Percentiles rank a stretch among this genome's conserved stretches.
Conservation (phyloP, 352 stramenopile genomes). For the Pythium biforme region DNA sequence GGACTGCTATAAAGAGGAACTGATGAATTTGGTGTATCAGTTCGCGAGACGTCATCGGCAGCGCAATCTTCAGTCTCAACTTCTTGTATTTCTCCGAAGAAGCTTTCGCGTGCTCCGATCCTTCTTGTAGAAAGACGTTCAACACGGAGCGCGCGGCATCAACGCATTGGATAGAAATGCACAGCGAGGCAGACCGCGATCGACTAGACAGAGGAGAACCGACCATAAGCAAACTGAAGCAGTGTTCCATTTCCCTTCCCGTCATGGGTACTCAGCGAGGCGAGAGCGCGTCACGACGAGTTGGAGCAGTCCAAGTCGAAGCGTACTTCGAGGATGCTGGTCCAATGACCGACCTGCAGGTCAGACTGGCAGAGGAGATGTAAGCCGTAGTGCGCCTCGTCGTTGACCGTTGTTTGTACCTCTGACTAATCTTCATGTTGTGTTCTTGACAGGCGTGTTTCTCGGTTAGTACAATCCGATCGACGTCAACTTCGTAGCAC, state of each 20-base stretch:
- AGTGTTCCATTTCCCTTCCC: slow-evolving; percentile 62
- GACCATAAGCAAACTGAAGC: slow-evolving; percentile 30
- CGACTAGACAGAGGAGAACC: background rate
- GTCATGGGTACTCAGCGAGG: slow-evolving; percentile 26
- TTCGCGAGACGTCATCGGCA: slow-evolving; percentile 28
- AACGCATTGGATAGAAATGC: slow-evolving; percentile 40
- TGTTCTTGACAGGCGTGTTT: slow-evolving; percentile 2
- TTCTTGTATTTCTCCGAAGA: slow-evolving; percentile 71
- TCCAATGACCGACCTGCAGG: slow-evolving; percentile 20
- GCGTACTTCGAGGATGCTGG: slow-evolving; percentile 28
- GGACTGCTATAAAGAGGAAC: background rate
- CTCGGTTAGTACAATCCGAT: background rate
- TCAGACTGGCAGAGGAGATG: slow-evolving; percentile 22
- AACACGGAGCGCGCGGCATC: slow-evolving; percentile 27
- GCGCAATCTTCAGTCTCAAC: slow-evolving; percentile 65
- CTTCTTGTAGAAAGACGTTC: slow-evolving; percentile 38
- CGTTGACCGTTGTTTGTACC: background rate
- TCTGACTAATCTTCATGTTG: too few species aligned
- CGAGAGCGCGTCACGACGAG: background rate
- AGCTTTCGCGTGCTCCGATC: slow-evolving; percentile 38
- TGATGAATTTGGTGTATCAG: slow-evolving; percentile 6
- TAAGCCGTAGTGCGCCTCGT: background rate
- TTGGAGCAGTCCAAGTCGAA: slow-evolving; percentile 21
- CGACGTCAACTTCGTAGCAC: background rate
- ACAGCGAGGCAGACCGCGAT: slow-evolving; percentile 11